Percentiles rank a stretch among this genome's conserved stretches.
phyloP scores from a whole-genome alignment of 805 yeast genomes.

The Teunomyces funiuensis region DNA sequence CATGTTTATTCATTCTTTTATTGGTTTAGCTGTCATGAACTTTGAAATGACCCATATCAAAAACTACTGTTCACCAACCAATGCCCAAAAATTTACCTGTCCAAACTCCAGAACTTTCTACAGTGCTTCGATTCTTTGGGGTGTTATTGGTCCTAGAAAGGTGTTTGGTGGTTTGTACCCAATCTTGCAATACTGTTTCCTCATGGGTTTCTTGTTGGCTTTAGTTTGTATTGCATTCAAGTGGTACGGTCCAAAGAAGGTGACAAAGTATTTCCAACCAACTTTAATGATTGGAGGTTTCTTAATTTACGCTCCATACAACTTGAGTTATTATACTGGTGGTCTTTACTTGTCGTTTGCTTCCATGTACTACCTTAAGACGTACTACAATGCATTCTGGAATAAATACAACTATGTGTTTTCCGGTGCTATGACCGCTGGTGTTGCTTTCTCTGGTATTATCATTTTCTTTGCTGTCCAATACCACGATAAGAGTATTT shows the following conservation, averaged over 20 bases:
- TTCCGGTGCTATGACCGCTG: slow-evolving; percentile 31
- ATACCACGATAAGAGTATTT: slow-evolving; percentile 27
- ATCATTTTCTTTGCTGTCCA: slow-evolving; percentile 40
- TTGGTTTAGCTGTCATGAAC: slow-evolving; percentile 22
- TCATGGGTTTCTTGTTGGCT: slow-evolving; percentile 31
- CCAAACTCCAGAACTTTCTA: slow-evolving; percentile 37
- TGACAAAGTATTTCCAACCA: slow-evolving; percentile 32
- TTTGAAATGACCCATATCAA: slow-evolving; percentile 17
- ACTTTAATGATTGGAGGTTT: slow-evolving; percentile 34
- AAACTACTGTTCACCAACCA: slow-evolving; percentile 20
- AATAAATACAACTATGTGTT: slow-evolving; percentile 35
- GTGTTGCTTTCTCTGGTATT: slow-evolving; percentile 34
- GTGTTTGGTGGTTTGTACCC: slow-evolving; percentile 36
- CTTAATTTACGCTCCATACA: slow-evolving; percentile 32
- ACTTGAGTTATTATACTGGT: slow-evolving; percentile 29
- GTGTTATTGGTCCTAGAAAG: slow-evolving; percentile 43
- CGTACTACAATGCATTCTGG: slow-evolving; percentile 33
- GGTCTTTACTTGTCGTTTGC: slow-evolving; percentile 27
- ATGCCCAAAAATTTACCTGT: slow-evolving; percentile 29
- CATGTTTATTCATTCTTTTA: slow-evolving; percentile 19
- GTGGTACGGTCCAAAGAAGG: slow-evolving; percentile 16
- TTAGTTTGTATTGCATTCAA: slow-evolving; percentile 18
- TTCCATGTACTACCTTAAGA: slow-evolving; percentile 31
- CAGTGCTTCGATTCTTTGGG: slow-evolving; percentile 64
- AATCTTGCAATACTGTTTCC: slow-evolving; percentile 32